Conservation (phyloP, 352 stramenopile species). For the Phytophthora uliginosa region DNA sequence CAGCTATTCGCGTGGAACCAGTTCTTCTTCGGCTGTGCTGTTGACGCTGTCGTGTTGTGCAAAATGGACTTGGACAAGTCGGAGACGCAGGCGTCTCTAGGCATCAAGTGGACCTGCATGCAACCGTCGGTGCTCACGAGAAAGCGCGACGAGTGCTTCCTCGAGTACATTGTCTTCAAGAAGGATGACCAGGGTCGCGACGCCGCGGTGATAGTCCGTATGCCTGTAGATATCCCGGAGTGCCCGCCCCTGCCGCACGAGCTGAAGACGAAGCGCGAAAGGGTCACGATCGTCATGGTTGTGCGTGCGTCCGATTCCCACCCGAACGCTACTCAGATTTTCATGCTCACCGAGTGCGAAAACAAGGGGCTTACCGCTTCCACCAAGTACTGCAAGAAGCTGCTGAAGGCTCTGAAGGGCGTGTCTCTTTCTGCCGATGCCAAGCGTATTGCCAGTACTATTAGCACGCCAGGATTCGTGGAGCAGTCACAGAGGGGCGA, state of each 20-base stretch:
- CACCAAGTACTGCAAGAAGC: conserved; percentile 61
- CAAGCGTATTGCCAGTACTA: conserved; percentile 68
- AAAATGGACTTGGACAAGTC: conserved; percentile 63
- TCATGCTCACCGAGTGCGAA: conserved; percentile 65
- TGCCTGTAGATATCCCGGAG: conserved; percentile 72
- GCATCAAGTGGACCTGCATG: conserved; percentile 86
- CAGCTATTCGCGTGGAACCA: conserved; percentile 81
- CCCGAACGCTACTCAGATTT: conserved; percentile 55
- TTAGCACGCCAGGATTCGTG: conserved; percentile 36
- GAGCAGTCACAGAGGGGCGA: conserved; percentile 44
- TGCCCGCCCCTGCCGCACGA: conserved; percentile 57
- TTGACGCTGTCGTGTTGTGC: conserved; percentile 77
- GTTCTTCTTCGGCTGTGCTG: conserved; percentile 67
- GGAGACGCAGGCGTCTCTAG: conserved; percentile 62
- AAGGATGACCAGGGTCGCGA: conserved; percentile 67
- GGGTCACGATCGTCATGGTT: conserved; percentile 60
- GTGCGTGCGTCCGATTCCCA: conserved; percentile 49
- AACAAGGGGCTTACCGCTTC: conserved; percentile 53
- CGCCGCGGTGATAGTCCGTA: conserved; percentile 66
- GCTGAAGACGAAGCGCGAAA: conserved; percentile 70
- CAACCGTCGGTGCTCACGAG: conserved; percentile 63
- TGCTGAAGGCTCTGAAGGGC: conserved; percentile 59
- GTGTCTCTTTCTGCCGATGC: conserved; percentile 62
- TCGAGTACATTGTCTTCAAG: conserved; percentile 79
- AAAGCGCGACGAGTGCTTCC: conserved; percentile 80